Conservation (phyloP, 2,329 filamentous ascomycete genomes). For the Botrytis aclada region DNA sequence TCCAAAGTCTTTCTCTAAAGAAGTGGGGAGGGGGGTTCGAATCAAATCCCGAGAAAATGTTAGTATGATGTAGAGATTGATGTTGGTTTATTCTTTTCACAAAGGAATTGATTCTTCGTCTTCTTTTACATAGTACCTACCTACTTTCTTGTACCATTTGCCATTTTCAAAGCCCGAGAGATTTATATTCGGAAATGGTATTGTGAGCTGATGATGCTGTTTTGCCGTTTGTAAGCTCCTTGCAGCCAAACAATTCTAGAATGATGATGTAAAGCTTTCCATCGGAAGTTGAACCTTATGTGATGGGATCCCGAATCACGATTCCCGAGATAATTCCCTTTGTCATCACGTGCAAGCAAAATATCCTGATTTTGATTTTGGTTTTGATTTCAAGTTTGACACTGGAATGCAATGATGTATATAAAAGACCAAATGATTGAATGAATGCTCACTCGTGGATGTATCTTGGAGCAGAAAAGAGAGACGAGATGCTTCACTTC, state of each 20-base stretch:
- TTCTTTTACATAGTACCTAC: neutral
- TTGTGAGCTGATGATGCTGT: neutral
- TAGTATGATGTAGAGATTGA: neutral
- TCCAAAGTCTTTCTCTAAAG: neutral
- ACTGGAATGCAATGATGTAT: neutral
- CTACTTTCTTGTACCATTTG: neutral
- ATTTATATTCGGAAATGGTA: neutral
- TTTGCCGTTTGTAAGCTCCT: neutral
- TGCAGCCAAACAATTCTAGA: neutral
- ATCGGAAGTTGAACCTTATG: neutral
- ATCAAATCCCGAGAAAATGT: neutral
- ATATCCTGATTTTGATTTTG: neutral
- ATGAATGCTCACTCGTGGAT: too few species aligned
- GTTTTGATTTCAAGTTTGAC: neutral
- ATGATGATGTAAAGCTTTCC: neutral
- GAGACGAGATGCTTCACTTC: too few species aligned
- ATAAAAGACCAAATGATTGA: neutral
- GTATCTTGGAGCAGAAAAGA: too few species aligned
- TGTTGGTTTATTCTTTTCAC: neutral
- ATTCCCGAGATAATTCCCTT: slow-evolving; percentile 10
- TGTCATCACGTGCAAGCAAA: neutral
- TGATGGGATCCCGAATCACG: slow-evolving; percentile 7
- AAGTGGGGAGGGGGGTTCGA: neutral
- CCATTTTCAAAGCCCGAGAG: slow-evolving; percentile 1
- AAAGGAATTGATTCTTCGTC: neutral